Conservation (phyloP, 805 yeast genomes). For the Lipomyces yamanashiensis region DNA sequence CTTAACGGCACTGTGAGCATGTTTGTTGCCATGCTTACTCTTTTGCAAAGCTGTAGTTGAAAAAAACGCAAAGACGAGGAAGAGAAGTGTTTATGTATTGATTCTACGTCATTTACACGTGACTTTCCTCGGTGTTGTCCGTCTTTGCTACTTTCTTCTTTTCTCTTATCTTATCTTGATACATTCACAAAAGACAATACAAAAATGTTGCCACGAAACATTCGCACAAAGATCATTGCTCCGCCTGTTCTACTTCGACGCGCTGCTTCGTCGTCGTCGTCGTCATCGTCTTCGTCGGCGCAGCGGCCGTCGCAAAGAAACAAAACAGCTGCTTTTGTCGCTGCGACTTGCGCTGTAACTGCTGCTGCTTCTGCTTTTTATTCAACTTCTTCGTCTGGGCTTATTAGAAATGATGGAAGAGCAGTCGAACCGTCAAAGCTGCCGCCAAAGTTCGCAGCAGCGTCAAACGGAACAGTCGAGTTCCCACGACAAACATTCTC, state of each 20-base stretch:
- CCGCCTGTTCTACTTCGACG: background rate
- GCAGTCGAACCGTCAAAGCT: background rate
- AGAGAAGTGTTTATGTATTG: background rate
- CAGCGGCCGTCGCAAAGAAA: background rate
- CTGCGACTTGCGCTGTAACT: constrained; percentile 21
- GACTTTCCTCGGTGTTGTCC: background rate
- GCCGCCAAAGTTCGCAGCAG: constrained; percentile 7
- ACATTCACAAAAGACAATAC: too few species aligned
- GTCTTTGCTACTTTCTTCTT: background rate
- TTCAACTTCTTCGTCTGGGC: too few species aligned
- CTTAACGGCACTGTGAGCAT: constrained; percentile 50
- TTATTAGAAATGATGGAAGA: constrained; percentile 27
- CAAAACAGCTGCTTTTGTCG: background rate
- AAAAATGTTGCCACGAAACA: background rate
- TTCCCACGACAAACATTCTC: constrained; percentile 27
- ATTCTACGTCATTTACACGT: background rate
- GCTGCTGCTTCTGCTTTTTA: constrained; percentile 24
- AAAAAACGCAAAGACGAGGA: too few species aligned
- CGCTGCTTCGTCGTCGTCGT: constrained; percentile 8
- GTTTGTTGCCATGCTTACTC: constrained; percentile 40
- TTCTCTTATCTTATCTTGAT: too few species aligned
- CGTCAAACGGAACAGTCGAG: constrained; percentile 17
- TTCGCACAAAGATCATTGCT: background rate
- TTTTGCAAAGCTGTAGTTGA: too few species aligned
- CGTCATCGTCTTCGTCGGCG: constrained; percentile 11